These are phyloP conservation scores for Avena eriantha DNA, from an alignment of 176 grass and related monocot species.

Conservation along the genomic window DNA sequence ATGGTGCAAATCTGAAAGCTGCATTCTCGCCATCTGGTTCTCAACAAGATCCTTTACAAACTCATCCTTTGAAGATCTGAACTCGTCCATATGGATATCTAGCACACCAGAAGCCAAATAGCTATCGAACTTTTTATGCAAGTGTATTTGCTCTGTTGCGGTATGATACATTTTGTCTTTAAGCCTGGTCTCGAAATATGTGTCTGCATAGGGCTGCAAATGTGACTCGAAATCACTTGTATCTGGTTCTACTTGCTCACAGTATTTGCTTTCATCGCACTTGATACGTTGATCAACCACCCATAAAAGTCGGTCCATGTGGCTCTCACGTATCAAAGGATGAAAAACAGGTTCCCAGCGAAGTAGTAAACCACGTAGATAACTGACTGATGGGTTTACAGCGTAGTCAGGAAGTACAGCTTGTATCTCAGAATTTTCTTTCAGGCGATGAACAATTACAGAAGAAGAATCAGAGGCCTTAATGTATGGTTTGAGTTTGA, in stretches of 20 bases:
- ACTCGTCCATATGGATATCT: neutral
- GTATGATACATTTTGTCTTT: slow-evolving; percentile 19
- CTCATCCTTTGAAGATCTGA: slow-evolving; percentile 22
- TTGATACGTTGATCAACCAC: neutral
- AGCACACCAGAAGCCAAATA: slow-evolving; percentile 28
- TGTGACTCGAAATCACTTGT: neutral
- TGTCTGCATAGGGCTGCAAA: slow-evolving; percentile 13
- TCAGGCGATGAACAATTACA: neutral
- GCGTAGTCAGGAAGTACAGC: neutral
- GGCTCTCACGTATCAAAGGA: slow-evolving; percentile 36
- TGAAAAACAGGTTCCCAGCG: slow-evolving; percentile 35
- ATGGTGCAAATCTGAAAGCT: slow-evolving; percentile 27
- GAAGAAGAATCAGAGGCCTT: slow-evolving; percentile 23
- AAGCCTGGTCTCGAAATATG: neutral
- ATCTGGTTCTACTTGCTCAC: slow-evolving; percentile 4
- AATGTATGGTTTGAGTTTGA: slow-evolving; percentile 32
- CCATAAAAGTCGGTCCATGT: slow-evolving; percentile 9
- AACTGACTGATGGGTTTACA: neutral
- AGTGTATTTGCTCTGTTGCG: neutral
- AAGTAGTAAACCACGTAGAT: neutral
- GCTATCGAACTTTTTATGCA: slow-evolving; percentile 24
- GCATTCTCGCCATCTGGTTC: neutral
- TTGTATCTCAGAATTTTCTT: neutral
- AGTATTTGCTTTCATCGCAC: neutral
- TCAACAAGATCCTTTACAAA: slow-evolving; percentile 15